A percentile compares a stretch with the other conserved stretches of the same genome.
Conservation (phyloP, 352 stramenopile genomes). For the Phytopythium sindhum region DNA sequence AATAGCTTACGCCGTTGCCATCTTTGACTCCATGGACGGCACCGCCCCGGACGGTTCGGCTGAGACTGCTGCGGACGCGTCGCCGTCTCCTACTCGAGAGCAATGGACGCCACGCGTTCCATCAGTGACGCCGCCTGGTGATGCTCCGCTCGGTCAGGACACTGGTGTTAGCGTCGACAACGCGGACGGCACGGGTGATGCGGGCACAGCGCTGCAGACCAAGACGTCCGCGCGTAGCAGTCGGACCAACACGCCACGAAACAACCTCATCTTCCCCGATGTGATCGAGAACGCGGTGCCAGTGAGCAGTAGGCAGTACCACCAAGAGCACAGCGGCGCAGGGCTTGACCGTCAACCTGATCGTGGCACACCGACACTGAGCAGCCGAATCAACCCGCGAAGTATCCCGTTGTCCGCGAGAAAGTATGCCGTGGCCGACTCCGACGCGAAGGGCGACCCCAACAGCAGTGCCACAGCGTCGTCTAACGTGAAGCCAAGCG, state of each 20-base stretch:
- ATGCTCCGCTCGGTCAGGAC: neutral
- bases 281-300: neutral
- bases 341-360: neutral
- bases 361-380: neutral
- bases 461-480: neutral
- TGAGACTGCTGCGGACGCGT: neutral
- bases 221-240: conserved; percentile 2
- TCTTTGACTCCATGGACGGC: neutral
- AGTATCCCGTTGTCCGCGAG: conserved; percentile 11
- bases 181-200: neutral
- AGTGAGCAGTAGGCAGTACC: neutral
- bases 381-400: conserved; percentile 4
- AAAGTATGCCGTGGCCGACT: conserved; percentile 22
- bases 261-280: conserved; percentile 5
- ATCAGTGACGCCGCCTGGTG: neutral
- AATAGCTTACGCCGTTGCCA: neutral
- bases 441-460: neutral
- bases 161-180: neutral
- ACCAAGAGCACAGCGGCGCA: neutral
- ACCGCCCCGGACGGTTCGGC: neutral
- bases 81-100: neutral
- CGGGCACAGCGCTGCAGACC: neutral
- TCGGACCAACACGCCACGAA: neutral
- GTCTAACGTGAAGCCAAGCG: neutral
- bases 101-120: neutral